These are phyloP conservation scores for Aureobasidium sp. DNA, from an alignment of 2,329 filamentous ascomycete species.

Conservation along the genomic window DNA sequence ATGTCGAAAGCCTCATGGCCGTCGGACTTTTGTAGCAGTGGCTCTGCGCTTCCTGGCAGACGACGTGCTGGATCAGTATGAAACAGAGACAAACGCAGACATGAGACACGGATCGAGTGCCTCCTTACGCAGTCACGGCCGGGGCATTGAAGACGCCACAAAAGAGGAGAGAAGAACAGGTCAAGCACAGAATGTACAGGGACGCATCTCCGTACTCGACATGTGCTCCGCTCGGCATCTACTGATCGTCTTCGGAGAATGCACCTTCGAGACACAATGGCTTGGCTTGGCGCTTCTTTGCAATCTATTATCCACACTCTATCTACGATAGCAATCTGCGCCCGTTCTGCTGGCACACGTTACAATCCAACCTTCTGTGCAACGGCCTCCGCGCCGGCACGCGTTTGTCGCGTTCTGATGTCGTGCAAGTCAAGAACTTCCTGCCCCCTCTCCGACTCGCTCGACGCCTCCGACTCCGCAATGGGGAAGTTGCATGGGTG, in stretches of 20 bases:
- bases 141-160: background rate
- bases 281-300: conserved; percentile 2
- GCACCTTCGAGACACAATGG: background rate
- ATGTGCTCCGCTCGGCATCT: background rate
- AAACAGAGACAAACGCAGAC: background rate
- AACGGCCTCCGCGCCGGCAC: background rate
- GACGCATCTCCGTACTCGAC: background rate
- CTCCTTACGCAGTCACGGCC: background rate
- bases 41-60: background rate
- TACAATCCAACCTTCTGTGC: background rate
- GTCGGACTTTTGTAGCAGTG: background rate
- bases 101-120: background rate
- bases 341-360: background rate
- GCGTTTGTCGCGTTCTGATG: background rate
- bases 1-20: background rate
- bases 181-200: background rate
- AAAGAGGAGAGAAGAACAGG: background rate
- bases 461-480: background rate
- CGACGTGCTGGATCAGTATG: background rate
- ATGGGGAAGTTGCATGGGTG: background rate
- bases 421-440: background rate
- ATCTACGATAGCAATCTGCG: background rate
- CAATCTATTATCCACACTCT: background rate
- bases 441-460: background rate
- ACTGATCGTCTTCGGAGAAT: conserved; percentile 6